Evolutionary conservation across 139 green algal species (phyloP), one percentile per base, ranked within the genome.

Genomic region (Coelastrella sp.): DNA sequence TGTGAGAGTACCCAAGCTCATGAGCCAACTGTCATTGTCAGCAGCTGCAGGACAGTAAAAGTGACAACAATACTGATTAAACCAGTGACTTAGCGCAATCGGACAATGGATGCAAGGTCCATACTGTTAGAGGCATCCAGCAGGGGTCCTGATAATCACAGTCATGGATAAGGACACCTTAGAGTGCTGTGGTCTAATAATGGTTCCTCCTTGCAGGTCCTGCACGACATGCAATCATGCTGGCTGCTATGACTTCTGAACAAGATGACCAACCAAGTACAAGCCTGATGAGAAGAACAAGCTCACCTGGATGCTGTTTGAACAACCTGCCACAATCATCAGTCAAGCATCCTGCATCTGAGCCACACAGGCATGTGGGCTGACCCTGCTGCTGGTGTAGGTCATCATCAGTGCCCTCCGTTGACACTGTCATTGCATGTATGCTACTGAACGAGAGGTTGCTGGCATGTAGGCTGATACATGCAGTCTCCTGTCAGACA

Each of bases 381-480:
- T 14, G 54, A 86, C 58, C 5, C 80, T 47, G 17, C 80, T 86
- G 80, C 80, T 86, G 54, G 54, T 86, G 80, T 19, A 75, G 80
- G 19, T 74, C 10, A 57, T 32, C 56, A 23, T 61, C 65, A 64
- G 8, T 59, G 19, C 58, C 80, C 32, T 47, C 80, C 7, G 58
- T 54, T 22, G 74, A 56, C 23, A 86, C 16, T 16, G 1, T 22
- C 19, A 47, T 22, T 57, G 80, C 80, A 22, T 8, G 13, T 54
- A 86, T 86, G 58, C 5, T 54, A 20, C 19, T 57, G 80, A 86
- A 86, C 4, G 80, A 75, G 14, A 86, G 80, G 59, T 73, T 86
- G 80, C 20, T 54, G 80, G 80, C 80, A 60, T 86, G 80, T 59
- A 86, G 80, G 19, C 80, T 86, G 23, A 86, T 2, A 57, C 80